Evolutionary conservation across 2,329 filamentous ascomycete genomes (phyloP).

Genomic region (Claviceps quebecensis): DNA sequence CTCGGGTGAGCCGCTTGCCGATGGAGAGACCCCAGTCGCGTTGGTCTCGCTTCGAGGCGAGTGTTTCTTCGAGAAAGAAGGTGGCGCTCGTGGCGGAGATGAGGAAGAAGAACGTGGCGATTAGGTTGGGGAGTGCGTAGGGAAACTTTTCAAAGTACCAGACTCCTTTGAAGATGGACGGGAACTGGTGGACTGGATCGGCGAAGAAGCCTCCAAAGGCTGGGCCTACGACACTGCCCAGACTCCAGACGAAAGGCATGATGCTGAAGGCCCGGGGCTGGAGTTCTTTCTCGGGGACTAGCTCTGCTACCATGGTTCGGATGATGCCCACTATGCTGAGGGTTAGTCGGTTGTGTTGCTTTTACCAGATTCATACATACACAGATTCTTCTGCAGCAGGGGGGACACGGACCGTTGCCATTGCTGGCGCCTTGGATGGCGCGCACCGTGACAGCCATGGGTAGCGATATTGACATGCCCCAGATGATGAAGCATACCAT

Average conservation of each 20-base stretch:
- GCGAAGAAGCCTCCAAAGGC: conserved; percentile 78
- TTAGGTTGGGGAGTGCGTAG: conserved; percentile 72
- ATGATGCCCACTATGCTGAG: conserved; percentile 61
- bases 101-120: conserved; percentile 63
- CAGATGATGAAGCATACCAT: conserved; percentile 72
- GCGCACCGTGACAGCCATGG: conserved; percentile 67
- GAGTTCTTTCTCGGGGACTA: conserved; percentile 74
- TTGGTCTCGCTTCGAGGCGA: conserved; percentile 53
- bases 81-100: conserved; percentile 59
- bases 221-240: conserved; percentile 79
- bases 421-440: conserved; percentile 73
- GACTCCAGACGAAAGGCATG: conserved; percentile 82
- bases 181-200: conserved; percentile 63
- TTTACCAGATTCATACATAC: not conserved
- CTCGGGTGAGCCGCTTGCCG: conserved; percentile 48
- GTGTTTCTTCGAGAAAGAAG: conserved; percentile 78
- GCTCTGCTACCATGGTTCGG: conserved; percentile 80
- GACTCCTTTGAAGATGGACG: conserved; percentile 51
- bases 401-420: conserved; percentile 52
- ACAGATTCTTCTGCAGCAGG: not conserved
- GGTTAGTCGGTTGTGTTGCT: not conserved
- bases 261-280: conserved; percentile 83
- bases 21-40: conserved; percentile 64
- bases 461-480: conserved; percentile 66
- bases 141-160: conserved; percentile 63